These are phyloP conservation scores for Arachis monticola DNA, from an alignment of 331 rosid genomes.

Conservation along the genomic window DNA sequence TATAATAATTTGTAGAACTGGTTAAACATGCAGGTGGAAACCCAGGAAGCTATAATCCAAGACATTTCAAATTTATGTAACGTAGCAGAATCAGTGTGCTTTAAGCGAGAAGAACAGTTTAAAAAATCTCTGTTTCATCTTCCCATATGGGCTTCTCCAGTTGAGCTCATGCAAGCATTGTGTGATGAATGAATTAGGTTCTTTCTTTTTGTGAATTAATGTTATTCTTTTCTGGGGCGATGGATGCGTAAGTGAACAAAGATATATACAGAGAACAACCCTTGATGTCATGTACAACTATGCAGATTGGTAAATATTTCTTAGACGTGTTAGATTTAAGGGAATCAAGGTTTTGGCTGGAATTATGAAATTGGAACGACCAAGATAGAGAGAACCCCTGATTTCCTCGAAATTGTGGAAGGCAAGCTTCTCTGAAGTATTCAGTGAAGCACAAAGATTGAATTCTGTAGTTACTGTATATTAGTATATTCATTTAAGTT, in stretches of 20 bases:
- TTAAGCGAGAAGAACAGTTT: slow-evolving; percentile 57
- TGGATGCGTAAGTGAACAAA: slow-evolving; percentile 25
- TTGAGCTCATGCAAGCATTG: slow-evolving; percentile 65
- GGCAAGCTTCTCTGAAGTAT: slow-evolving; percentile 19
- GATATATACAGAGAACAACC: slow-evolving; percentile 22
- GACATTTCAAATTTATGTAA: slow-evolving; percentile 72
- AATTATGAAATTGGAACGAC: slow-evolving; percentile 44
- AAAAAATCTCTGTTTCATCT: slow-evolving; percentile 66
- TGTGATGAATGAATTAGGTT: slow-evolving; percentile 57
- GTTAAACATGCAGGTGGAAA: slow-evolving; percentile 65
- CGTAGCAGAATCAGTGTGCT: slow-evolving; percentile 66
- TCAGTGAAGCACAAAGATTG: slow-evolving; percentile 15
- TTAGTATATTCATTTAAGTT: slow-evolving; percentile 24
- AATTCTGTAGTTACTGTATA: slow-evolving; percentile 36
- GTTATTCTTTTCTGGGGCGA: background rate
- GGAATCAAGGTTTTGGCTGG: slow-evolving; percentile 38
- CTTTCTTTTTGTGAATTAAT: slow-evolving; percentile 25
- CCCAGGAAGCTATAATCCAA: slow-evolving; percentile 71
- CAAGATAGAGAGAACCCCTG: slow-evolving; percentile 24
- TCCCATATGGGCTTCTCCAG: slow-evolving; percentile 83
- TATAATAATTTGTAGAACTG: slow-evolving; percentile 24
- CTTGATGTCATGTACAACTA: slow-evolving; percentile 41
- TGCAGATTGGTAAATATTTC: slow-evolving; percentile 45
- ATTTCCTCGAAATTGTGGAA: slow-evolving; percentile 16
- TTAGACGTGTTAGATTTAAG: slow-evolving; percentile 35